Conservation (phyloP, 2,329 filamentous ascomycete species). For the Hysterium pulicare region DNA sequence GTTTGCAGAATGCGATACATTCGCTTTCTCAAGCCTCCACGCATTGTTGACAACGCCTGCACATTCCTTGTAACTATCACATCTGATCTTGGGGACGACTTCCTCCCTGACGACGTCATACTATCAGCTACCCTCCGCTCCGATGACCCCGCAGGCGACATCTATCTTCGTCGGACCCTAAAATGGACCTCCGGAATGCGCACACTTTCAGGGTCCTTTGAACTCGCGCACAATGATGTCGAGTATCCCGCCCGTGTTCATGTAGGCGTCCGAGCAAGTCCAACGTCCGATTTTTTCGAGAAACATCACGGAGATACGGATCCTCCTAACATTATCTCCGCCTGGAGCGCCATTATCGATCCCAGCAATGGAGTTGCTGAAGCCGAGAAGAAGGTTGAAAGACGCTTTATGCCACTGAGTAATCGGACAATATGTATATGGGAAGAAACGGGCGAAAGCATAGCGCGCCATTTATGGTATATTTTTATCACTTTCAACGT, state of each 20-base stretch:
- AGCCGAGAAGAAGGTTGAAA: slow-evolving; percentile 53
- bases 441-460: slow-evolving; percentile 71
- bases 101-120: slow-evolving; percentile 50
- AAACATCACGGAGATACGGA: slow-evolving; percentile 18
- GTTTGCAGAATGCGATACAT: slow-evolving; percentile 51
- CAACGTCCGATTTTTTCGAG: slow-evolving; percentile 25
- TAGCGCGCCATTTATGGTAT: slow-evolving; percentile 69
- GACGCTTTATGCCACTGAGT: slow-evolving; percentile 48
- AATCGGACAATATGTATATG: slow-evolving; percentile 50
- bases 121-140: slow-evolving; percentile 41
- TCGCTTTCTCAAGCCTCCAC: slow-evolving; percentile 65
- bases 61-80: slow-evolving; percentile 57
- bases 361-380: slow-evolving; percentile 35
- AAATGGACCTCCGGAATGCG: slow-evolving; percentile 46
- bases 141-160: slow-evolving; percentile 30
- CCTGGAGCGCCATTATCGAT: slow-evolving; percentile 52
- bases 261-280: slow-evolving; percentile 32
- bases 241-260: slow-evolving; percentile 41
- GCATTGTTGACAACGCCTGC: slow-evolving; percentile 34
- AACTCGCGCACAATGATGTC: slow-evolving; percentile 37
- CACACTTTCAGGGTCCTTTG: slow-evolving; percentile 42
- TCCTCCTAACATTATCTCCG: slow-evolving; percentile 52
- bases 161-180: slow-evolving; percentile 42
- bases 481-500: slow-evolving; percentile 5
- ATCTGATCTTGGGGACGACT: slow-evolving; percentile 66